Evolutionary conservation across 2,329 filamentous ascomycete genomes (phyloP), one percentile per base, ranked within the genome.

Genomic region (Diaporthe longicolla): DNA sequence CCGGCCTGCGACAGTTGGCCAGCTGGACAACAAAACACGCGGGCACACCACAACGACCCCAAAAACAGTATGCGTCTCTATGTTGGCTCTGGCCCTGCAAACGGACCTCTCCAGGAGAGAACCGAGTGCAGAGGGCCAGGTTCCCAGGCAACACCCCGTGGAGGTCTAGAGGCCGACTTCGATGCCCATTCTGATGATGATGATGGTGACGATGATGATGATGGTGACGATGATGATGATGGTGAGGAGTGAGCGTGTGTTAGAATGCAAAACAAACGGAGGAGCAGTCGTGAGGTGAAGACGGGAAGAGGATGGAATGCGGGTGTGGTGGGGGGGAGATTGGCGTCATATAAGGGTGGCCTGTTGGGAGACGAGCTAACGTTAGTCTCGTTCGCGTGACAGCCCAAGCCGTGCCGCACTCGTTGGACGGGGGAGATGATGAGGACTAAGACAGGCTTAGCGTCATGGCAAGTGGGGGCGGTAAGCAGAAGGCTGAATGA

Each of bases 81-180:
- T n/a, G 61, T 71, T 65, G 71, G 58, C 63, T 73, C 73, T 70
- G 57, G 21, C 59, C 35, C 55, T 26, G 70, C 63, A 45, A 26
- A 50, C 35, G 13, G 24, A 26, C 7, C 45, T 43, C 43, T 32
- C 54, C 24, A 29, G 57, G 43, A 45, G 43, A 45, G 43, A 45
- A 19, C 32, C 43, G 24, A 45, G 32, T 35, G n/a, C 11, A 29
- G 26, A 10, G 45, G n/a, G 54, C 40, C 73, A 74, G 73, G 70
- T 74, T 74, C 61, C 73, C 73, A 69, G 70, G 70, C 73, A 71
- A 71, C 68, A 74, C 73, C 73, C 40, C 73, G 37, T 69, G 73
- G 73, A 74, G 73, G 73, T 69, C 50, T 66, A 74, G 73, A 73
- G 65, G 61, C 73, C 57, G 73, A 58, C 65, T 75, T 70, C 63